Base-by-base conservation (phyloP, 208 protist species). In the Crithidia sp. region DNA sequence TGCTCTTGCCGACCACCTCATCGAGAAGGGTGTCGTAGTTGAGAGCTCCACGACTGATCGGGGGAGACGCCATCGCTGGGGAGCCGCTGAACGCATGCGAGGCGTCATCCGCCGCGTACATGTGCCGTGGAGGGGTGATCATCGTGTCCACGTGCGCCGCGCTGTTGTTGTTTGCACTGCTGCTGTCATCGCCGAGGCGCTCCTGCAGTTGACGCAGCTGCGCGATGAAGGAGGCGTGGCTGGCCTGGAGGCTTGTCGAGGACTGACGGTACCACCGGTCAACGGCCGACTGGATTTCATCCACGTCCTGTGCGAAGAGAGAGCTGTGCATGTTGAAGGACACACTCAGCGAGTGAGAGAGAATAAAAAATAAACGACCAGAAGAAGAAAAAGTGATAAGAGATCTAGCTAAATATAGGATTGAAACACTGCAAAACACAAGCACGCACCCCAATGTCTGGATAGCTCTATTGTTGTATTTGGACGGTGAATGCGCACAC, bases 181-280 rank as follows among this genome's bases (percentile, higher is more conserved):
- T 10, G 9, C 71, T 40, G 49, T 88, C 79, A 17, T 72, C 76
- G 16, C 70, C 67, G 9, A 90, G 64, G 37, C 67, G 77, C 50
- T 73, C 77, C 66, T 87, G 88, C 36, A 91, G 75, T 57, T 87
- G 81, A 3, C 71, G 86, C n/a, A 92, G 75, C 72, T 92, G 72
- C 9, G 63, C 47, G n/a, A 84, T 77, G 37, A 89, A 74, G 43
- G 59, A 39, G 55, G 76, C 59, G 64, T 89, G 81, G 61, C 74
- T 86, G 14, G 56, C 13, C 60, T 82, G 81, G 50, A 92, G 74
- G 36, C 76, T 72, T 2, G 78, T 59, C 12, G 76, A 76, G 3
- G 87, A 85, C 73, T 88, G 72, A 37, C 79, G 70, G 63, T 89
- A 92, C 87, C 87, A 92, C 47, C 49, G 64, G 67, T 92, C 87